phyloP scores from a whole-genome alignment of 1,284 basidiomycete genomes.

The Vanrija sp. region DNA sequence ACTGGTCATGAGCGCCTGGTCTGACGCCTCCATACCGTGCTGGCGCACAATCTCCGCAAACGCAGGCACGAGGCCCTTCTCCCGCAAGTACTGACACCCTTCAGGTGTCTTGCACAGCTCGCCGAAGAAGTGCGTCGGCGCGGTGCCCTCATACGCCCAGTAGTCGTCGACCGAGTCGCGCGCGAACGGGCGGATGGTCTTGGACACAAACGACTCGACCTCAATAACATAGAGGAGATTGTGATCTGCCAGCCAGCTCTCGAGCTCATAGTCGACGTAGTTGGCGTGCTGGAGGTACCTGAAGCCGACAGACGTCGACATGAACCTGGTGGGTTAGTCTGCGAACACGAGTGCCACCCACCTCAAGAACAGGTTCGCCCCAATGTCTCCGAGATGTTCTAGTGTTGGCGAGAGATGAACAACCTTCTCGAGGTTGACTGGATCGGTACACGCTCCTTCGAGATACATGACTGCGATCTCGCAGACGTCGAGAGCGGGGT shows the following conservation, averaged over 20 bases:
- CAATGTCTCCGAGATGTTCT: slow-evolving; percentile 90
- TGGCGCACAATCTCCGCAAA: slow-evolving; percentile 86
- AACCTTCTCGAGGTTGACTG: slow-evolving; percentile 78
- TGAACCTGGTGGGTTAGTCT: slow-evolving; percentile 61
- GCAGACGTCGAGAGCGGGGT: slow-evolving; percentile 82
- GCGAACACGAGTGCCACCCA: slow-evolving; percentile 48
- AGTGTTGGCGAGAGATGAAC: slow-evolving; percentile 91
- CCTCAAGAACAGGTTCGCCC: slow-evolving; percentile 82
- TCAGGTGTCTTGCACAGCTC: slow-evolving; percentile 94
- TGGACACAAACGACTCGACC: slow-evolving; percentile 46
- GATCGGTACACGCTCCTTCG: slow-evolving; percentile 81
- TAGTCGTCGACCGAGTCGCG: slow-evolving; percentile 40
- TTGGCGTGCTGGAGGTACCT: slow-evolving; percentile 84
- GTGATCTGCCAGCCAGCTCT: slow-evolving; percentile 77
- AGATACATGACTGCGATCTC: slow-evolving; percentile 83
- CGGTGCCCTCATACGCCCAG: slow-evolving; percentile 71
- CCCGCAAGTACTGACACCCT: slow-evolving; percentile 82
- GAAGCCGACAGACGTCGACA: slow-evolving; percentile 91
- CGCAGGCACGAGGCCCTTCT: slow-evolving; percentile 85
- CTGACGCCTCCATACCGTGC: slow-evolving; percentile 78
- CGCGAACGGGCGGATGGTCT: slow-evolving; percentile 41
- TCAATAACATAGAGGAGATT: slow-evolving; percentile 49
- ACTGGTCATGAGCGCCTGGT: slow-evolving; percentile 76
- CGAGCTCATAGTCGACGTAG: slow-evolving; percentile 92
- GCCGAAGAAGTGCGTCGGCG: slow-evolving; percentile 95